A percentile compares a stretch with the other conserved stretches of the same genome.
Conservation (phyloP, 2,329 filamentous ascomycete species). For the Falciphora oryzae region DNA sequence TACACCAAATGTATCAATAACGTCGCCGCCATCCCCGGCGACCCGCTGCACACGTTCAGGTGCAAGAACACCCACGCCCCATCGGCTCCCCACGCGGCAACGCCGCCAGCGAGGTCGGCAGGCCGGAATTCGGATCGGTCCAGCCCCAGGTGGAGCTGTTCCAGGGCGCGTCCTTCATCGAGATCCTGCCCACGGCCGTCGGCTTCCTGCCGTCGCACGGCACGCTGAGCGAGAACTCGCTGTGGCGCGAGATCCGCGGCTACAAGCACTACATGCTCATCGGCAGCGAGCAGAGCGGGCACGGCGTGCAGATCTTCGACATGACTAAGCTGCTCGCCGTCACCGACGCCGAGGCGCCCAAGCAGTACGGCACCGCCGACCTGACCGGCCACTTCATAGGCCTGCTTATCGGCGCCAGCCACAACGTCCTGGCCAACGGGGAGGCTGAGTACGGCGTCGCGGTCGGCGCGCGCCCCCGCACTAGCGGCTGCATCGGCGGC, state of each 20-base stretch:
- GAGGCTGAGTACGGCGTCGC: slow-evolving; percentile 37
- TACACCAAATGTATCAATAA: slow-evolving; percentile 10
- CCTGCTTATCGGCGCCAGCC: slow-evolving; percentile 8
- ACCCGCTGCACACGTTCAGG: slow-evolving; percentile 10
- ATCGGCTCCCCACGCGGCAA: slow-evolving; percentile 6
- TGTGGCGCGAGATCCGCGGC: slow-evolving; percentile 47
- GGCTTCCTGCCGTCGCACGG: slow-evolving; percentile 42
- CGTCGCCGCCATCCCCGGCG: slow-evolving; percentile 10
- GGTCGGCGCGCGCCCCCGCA: slow-evolving; percentile 32
- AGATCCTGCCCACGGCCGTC: slow-evolving; percentile 43
- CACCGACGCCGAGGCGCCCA: slow-evolving; percentile 28
- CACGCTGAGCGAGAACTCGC: slow-evolving; percentile 4
- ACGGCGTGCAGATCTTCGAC: slow-evolving; percentile 59
- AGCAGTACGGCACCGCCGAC: slow-evolving; percentile 17
- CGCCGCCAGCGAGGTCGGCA: slow-evolving; percentile 8
- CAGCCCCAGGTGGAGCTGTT: slow-evolving; percentile 43
- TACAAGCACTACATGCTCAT: slow-evolving; percentile 32
- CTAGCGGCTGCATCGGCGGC: slow-evolving; percentile 5
- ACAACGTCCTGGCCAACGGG: slow-evolving; percentile 10
- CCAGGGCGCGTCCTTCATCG: slow-evolving; percentile 49
- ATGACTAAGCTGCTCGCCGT: slow-evolving; percentile 50
- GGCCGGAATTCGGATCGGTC: slow-evolving; percentile 37
- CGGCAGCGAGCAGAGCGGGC: slow-evolving; percentile 36
- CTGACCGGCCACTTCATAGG: slow-evolving; percentile 9
- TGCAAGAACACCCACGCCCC: slow-evolving; percentile 10